These are phyloP conservation scores for Xylogone sp. DNA, from an alignment of 2,329 filamentous ascomycete genomes.

Conservation along the genomic window DNA sequence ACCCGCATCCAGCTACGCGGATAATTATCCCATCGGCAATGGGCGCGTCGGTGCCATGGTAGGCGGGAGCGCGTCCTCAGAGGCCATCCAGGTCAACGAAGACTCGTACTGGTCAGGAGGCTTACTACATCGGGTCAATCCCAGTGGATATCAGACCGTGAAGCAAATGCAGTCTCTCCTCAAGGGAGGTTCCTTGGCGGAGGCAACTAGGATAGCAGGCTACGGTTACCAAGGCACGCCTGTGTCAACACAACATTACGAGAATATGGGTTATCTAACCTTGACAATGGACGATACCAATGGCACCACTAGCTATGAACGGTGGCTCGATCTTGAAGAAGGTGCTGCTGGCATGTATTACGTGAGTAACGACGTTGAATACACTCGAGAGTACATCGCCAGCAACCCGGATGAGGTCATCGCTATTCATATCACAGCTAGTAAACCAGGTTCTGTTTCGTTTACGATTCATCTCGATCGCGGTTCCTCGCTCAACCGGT, in stretches of 20 bases:
- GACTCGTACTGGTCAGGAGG: slow-evolving; percentile 42
- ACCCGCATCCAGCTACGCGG: not conserved
- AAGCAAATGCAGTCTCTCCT: slow-evolving; percentile 33
- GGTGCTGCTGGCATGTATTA: slow-evolving; percentile 9
- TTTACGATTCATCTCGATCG: slow-evolving; percentile 10
- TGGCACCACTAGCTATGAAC: slow-evolving; percentile 6
- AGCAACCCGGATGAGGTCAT: slow-evolving; percentile 20
- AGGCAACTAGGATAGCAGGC: slow-evolving; percentile 31
- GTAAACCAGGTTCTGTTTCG: slow-evolving; percentile 10
- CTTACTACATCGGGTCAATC: slow-evolving; percentile 34
- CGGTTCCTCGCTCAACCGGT: slow-evolving; percentile 10
- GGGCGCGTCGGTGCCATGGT: slow-evolving; percentile 37
- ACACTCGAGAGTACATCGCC: slow-evolving; percentile 18
- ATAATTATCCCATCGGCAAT: slow-evolving; percentile 33
- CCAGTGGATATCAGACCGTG: slow-evolving; percentile 30
- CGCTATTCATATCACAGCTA: slow-evolving; percentile 14
- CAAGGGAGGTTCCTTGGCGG: slow-evolving; percentile 30
- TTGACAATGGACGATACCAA: slow-evolving; percentile 26
- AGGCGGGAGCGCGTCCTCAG: slow-evolving; percentile 34
- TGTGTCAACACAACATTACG: slow-evolving; percentile 34
- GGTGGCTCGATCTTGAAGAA: slow-evolving; percentile 13
- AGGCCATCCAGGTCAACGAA: slow-evolving; percentile 41
- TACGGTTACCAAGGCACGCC: slow-evolving; percentile 33
- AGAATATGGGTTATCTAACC: slow-evolving; percentile 25
- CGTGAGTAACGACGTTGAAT: slow-evolving; percentile 9